These are phyloP conservation scores for Ceraceosorus guamensis DNA, from an alignment of 1,284 basidiomycete genomes.

Conservation along the genomic window DNA sequence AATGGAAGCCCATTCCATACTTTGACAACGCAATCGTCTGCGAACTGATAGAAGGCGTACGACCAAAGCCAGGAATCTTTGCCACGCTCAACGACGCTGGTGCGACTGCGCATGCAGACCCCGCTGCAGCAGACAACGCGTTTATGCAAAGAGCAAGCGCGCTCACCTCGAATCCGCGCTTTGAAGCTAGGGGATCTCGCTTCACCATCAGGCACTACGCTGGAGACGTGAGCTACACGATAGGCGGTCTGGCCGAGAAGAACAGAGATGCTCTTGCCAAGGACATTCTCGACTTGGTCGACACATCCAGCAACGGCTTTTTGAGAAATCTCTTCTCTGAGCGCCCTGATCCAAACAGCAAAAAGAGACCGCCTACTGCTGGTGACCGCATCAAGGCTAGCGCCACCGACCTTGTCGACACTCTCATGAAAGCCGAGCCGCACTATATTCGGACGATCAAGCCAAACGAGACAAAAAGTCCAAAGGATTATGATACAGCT, in stretches of 20 bases:
- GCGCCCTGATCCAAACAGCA: constrained; percentile 87
- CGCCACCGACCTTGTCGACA: constrained; percentile 89
- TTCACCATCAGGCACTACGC: constrained; percentile 66
- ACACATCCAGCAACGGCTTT: constrained; percentile 54
- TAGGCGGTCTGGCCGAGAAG: constrained; percentile 98
- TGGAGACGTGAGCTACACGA: constrained; percentile 97
- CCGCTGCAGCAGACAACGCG: constrained; percentile 89
- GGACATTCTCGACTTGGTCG: constrained; percentile 85
- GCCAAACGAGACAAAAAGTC: constrained; percentile 91
- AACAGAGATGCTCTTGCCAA: constrained; percentile 97
- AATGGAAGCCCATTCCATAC: constrained; percentile 89
- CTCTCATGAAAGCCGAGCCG: constrained; percentile 89
- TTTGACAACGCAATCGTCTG: constrained; percentile 67
- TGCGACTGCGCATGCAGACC: constrained; percentile 95
- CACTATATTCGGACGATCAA: constrained; percentile 99
- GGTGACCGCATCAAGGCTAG: constrained; percentile 92
- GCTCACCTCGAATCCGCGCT: constrained; percentile 56
- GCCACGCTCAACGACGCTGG: constrained; percentile 97
- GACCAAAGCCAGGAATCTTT: constrained; percentile 86
- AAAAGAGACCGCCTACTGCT: constrained; percentile 95
- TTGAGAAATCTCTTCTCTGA: constrained; percentile 86
- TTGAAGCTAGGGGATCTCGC: constrained; percentile 58
- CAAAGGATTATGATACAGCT: constrained; percentile 85
- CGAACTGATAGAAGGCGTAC: constrained; percentile 90
- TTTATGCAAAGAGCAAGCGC: constrained; percentile 82